Percentiles rank a stretch among this genome's conserved stretches.
Evolutionary conservation across 140 eudicot species (phyloP).

Genomic region (Bidens hawaiensis): DNA sequence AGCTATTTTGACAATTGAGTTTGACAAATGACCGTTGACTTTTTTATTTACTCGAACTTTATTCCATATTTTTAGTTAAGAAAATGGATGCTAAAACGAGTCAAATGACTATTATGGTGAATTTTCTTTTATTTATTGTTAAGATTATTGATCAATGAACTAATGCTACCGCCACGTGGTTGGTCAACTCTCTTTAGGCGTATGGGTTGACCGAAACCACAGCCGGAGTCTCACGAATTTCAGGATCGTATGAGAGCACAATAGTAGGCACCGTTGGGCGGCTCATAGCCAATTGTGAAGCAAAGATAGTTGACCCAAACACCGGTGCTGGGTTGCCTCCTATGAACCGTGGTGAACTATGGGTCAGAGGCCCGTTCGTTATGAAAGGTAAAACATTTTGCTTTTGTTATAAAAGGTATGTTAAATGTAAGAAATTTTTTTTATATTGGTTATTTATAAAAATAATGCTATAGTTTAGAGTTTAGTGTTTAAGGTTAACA

Average conservation of each 20-base stretch:
- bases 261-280: slow-evolving; percentile 46
- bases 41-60: too few species aligned
- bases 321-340: slow-evolving; percentile 53
- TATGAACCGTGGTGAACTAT: slow-evolving; percentile 57
- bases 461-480: too few species aligned
- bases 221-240: slow-evolving; percentile 39
- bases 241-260: slow-evolving; percentile 42
- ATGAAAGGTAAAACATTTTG: slow-evolving; percentile 47
- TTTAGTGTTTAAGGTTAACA: background rate
- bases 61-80: too few species aligned
- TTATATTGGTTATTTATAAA: background rate
- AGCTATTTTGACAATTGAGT: too few species aligned
- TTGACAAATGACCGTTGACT: too few species aligned
- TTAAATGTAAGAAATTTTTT: too few species aligned
- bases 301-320: slow-evolving; percentile 56
- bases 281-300: slow-evolving; percentile 42
- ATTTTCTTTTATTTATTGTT: background rate
- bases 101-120: too few species aligned
- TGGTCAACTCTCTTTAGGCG: slow-evolving; percentile 29
- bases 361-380: slow-evolving; percentile 59
- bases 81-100: too few species aligned
- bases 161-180: slow-evolving; percentile 1
- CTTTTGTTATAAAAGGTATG: too few species aligned
- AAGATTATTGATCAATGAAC: background rate
- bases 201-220: slow-evolving; percentile 66